A percentile compares a stretch with the other conserved stretches of the same genome.
phyloP scores from a whole-genome alignment of 306 rosid genomes.

The Citrullus colocynthis region DNA sequence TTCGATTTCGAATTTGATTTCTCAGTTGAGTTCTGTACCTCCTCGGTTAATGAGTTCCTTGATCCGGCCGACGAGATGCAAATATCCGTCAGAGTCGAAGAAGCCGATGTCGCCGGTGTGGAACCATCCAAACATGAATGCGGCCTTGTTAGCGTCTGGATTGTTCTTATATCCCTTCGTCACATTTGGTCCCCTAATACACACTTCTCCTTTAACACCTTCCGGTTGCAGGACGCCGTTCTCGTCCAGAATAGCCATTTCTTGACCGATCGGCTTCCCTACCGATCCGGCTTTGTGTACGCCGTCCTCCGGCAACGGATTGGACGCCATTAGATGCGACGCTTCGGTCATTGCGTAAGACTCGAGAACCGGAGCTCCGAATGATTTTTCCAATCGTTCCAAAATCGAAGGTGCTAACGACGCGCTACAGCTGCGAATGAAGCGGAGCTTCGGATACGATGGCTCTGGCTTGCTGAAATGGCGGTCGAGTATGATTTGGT shows the following conservation, averaged over 20 bases:
- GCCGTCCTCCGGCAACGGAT: conserved; percentile 70
- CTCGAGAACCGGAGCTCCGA: conserved; percentile 81
- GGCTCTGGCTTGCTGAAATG: conserved; percentile 47
- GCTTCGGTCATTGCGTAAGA: conserved; percentile 98
- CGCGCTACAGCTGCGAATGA: conserved; percentile 83
- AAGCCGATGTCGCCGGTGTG: conserved; percentile 84
- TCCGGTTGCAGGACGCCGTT: conserved; percentile 28
- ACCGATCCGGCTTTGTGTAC: conserved; percentile 79
- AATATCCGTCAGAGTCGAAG: conserved; percentile 69
- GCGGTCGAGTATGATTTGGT: conserved; percentile 83
- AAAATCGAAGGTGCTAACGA: conserved; percentile 67
- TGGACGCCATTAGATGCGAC: conserved; percentile 64
- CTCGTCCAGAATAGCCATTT: conserved; percentile 47
- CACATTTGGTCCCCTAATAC: conserved; percentile 67
- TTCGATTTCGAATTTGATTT: background rate
- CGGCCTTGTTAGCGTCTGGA: conserved; percentile 43
- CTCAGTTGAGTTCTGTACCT: conserved; percentile 24
- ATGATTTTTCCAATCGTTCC: conserved; percentile 44
- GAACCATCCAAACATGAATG: conserved; percentile 66
- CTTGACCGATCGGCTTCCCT: conserved; percentile 71
- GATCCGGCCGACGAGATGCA: conserved; percentile 90
- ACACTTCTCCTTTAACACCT: conserved; percentile 49
- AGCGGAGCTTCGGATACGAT: conserved; percentile 63
- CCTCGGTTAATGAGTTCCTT: conserved; percentile 93
- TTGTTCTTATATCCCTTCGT: conserved; percentile 80